phyloP scores from a whole-genome alignment of 2,329 filamentous ascomycete species.

The Pezicula radicicola region DNA sequence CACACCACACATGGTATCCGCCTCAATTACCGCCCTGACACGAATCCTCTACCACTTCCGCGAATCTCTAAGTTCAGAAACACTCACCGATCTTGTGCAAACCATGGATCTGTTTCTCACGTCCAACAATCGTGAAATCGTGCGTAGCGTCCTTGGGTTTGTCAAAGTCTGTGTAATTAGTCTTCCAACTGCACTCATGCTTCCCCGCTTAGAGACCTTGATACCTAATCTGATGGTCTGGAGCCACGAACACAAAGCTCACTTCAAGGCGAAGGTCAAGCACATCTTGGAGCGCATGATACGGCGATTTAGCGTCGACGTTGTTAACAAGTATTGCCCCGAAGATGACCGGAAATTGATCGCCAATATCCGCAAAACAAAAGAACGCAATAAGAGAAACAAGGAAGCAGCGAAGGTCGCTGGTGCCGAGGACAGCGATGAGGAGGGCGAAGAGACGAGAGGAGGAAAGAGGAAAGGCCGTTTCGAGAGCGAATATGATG shows the following conservation, averaged over 20 bases:
- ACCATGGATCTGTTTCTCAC: conserved; percentile 96
- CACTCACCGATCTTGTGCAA: conserved; percentile 80
- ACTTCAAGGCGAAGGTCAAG: conserved; percentile 96
- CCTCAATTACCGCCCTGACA: conserved; percentile 91
- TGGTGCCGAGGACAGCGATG: conserved; percentile 54
- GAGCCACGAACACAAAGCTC: conserved; percentile 97
- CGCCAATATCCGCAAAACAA: conserved; percentile 90
- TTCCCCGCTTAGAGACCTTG: conserved; percentile 71
- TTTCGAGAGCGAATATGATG: conserved; percentile 92
- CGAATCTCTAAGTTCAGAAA: conserved; percentile 61
- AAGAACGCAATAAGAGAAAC: conserved; percentile 86
- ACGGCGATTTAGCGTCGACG: conserved; percentile 80
- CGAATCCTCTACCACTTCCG: conserved; percentile 94
- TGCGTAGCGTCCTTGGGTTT: conserved; percentile 90
- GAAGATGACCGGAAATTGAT: conserved; percentile 88
- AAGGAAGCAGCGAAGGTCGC: conserved; percentile 66
- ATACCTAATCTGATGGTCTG: conserved; percentile 91
- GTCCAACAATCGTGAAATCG: conserved; percentile 95
- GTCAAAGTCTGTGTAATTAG: conserved; percentile 94
- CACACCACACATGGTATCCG: conserved; percentile 95
- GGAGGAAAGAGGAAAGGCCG: conserved; percentile 51
- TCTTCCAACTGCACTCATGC: conserved; percentile 74
- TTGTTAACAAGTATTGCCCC: conserved; percentile 77
- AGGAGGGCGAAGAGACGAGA: conserved; percentile 46
- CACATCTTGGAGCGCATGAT: conserved; percentile 96